Evolutionary conservation across 768 basidiomycete genomes (phyloP).

Genomic region (Suillus placidus): DNA sequence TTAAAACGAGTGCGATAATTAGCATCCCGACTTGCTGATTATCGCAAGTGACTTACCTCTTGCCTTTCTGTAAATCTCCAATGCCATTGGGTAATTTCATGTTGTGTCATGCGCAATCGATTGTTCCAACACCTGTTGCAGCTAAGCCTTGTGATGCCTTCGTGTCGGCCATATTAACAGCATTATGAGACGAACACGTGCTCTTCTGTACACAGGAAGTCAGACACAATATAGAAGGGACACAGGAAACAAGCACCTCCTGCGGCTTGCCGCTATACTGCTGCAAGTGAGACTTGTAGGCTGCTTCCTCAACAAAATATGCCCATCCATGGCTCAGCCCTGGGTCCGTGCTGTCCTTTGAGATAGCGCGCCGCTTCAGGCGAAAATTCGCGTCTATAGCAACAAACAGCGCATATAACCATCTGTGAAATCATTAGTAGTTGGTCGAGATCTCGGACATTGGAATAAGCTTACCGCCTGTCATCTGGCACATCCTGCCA

Average conservation of each 20-base stretch:
- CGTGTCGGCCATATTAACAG: constrained; percentile 6
- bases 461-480: not conserved
- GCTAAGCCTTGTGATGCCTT: constrained; percentile 13
- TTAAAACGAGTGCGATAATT: not conserved
- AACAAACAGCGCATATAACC: constrained; percentile 30
- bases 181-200: constrained; percentile 4
- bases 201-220: constrained; percentile 6
- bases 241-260: not conserved
- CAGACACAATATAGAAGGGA: not conserved
- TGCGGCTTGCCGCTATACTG: not conserved
- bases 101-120: constrained; percentile 29
- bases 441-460: not conserved
- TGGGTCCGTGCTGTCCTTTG: constrained; percentile 30
- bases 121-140: constrained; percentile 32
- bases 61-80: not conserved
- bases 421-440: constrained; percentile 19
- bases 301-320: constrained; percentile 29
- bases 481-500: constrained; percentile 8
- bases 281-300: constrained; percentile 21
- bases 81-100: constrained; percentile 9
- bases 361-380: constrained; percentile 29
- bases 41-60: not conserved
- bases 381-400: constrained; percentile 38
- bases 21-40: not conserved
- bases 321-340: constrained; percentile 28